Conservation (phyloP, 163 green algal genomes). For the Coccomyxa subellipsoidea region DNA sequence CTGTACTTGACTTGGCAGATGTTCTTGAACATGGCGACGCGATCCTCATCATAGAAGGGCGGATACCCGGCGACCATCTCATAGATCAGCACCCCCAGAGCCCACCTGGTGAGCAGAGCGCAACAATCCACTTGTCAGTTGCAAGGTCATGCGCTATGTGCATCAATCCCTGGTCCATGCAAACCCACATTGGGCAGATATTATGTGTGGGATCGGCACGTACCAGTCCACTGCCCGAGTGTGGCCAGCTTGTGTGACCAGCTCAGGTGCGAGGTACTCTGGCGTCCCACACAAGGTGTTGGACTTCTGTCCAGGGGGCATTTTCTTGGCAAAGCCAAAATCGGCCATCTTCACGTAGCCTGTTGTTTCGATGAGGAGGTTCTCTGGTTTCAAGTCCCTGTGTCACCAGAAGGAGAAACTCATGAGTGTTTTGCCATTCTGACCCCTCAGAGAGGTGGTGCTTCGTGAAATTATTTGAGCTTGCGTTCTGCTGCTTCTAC, state of each 20-base stretch:
- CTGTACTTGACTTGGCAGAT: conserved; percentile 70
- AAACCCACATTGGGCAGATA: not conserved
- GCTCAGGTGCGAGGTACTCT: conserved; percentile 93
- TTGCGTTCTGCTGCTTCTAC: too few relatives aligned
- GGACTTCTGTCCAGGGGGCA: conserved; percentile 56
- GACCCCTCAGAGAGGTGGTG: not conserved
- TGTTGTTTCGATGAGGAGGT: conserved; percentile 77
- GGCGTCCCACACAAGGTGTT: conserved; percentile 96
- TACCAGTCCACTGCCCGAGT: conserved; percentile 85
- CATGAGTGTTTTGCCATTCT: not conserved
- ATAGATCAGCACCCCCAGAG: conserved; percentile 55
- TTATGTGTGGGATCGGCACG: not conserved
- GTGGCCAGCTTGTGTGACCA: conserved; percentile 73
- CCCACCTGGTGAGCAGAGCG: conserved; percentile 37
- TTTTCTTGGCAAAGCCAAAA: conserved; percentile 39
- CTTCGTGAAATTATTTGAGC: not conserved
- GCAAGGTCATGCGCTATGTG: too few relatives aligned
- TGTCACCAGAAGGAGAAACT: not conserved
- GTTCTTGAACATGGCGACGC: conserved; percentile 87
- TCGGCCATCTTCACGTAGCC: conserved; percentile 58
- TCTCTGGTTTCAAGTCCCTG: conserved; percentile 87
- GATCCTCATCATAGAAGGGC: conserved; percentile 84
- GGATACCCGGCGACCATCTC: conserved; percentile 79
- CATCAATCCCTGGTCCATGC: too few relatives aligned
- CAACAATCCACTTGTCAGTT: not conserved